These are phyloP conservation scores for Scortechinia acanthostroma DNA, from an alignment of 2,329 filamentous ascomycete genomes.

Conservation along the genomic window DNA sequence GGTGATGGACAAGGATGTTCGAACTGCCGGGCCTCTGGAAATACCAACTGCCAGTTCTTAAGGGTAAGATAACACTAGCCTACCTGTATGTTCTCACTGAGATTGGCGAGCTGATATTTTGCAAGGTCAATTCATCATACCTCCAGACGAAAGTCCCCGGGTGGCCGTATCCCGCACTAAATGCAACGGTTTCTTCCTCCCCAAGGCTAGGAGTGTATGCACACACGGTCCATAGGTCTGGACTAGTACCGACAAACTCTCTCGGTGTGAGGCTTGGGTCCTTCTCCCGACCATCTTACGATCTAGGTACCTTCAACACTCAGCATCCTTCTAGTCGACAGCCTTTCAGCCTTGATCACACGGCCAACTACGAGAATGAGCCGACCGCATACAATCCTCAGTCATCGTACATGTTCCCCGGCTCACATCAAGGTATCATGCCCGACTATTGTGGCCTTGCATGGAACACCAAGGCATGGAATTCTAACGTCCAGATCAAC, in stretches of 20 bases:
- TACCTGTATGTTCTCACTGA: neutral
- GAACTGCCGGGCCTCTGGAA: constrained; percentile 41
- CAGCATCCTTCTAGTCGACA: too few relatives aligned
- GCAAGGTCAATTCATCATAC: neutral
- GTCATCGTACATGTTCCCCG: neutral
- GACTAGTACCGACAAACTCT: too few relatives aligned
- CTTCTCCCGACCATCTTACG: too few relatives aligned
- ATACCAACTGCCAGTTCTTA: constrained; percentile 39
- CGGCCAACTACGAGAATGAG: neutral
- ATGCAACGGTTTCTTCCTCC: neutral
- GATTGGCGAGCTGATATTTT: neutral
- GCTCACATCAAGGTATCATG: neutral
- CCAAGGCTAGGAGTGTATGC: neutral
- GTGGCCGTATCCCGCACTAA: neutral
- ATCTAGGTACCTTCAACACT: too few relatives aligned
- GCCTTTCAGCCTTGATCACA: neutral
- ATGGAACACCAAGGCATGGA: neutral
- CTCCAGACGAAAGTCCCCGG: neutral
- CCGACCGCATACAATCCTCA: neutral
- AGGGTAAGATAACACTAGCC: constrained; percentile 25
- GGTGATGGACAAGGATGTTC: constrained; percentile 44
- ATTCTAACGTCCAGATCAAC: too few relatives aligned
- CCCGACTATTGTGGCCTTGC: neutral
- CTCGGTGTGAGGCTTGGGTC: too few relatives aligned
- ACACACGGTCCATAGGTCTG: too few relatives aligned